Evolutionary conservation across 768 basidiomycete genomes (phyloP).

Genomic region (Lactarius pseudohatsudake): DNA sequence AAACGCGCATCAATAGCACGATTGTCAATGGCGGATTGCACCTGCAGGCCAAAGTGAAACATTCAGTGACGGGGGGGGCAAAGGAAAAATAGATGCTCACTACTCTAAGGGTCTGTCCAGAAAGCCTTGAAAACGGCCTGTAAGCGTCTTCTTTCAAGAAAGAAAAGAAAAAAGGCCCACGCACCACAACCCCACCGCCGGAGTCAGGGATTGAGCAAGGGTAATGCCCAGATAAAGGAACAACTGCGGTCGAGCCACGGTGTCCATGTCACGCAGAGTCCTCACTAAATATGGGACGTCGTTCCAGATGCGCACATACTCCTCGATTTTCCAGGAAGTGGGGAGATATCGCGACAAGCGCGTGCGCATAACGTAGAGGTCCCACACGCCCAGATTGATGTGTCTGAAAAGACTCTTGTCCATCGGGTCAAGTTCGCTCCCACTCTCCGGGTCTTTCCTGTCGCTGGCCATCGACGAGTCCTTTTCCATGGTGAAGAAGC

Average conservation of each 20-base stretch:
- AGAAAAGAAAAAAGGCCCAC: background rate
- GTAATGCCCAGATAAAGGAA: slow-evolving; percentile 10
- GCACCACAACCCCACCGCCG: slow-evolving; percentile 18
- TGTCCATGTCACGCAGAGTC: slow-evolving; percentile 41
- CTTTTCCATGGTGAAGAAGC: background rate
- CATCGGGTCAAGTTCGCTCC: background rate
- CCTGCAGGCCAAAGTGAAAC: slow-evolving; percentile 1
- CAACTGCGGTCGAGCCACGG: slow-evolving; percentile 10
- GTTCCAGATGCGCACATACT: background rate
- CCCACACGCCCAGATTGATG: background rate
- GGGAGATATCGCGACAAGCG: background rate
- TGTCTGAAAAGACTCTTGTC: background rate
- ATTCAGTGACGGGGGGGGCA: background rate
- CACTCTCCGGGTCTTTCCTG: background rate
- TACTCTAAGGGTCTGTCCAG: slow-evolving; percentile 17
- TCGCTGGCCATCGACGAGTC: background rate
- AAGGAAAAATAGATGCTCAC: slow-evolving; percentile 29
- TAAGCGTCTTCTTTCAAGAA: background rate
- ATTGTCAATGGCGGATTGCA: slow-evolving; percentile 23
- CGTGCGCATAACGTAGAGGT: background rate
- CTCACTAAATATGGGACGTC: slow-evolving; percentile 38
- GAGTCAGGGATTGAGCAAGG: slow-evolving; percentile 4
- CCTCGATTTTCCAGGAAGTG: background rate
- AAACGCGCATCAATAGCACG: slow-evolving; percentile 19
- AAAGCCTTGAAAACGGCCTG: slow-evolving; percentile 10